phyloP scores from a whole-genome alignment of 1,139 yeast genomes.

The Zygoascus meyerae region DNA sequence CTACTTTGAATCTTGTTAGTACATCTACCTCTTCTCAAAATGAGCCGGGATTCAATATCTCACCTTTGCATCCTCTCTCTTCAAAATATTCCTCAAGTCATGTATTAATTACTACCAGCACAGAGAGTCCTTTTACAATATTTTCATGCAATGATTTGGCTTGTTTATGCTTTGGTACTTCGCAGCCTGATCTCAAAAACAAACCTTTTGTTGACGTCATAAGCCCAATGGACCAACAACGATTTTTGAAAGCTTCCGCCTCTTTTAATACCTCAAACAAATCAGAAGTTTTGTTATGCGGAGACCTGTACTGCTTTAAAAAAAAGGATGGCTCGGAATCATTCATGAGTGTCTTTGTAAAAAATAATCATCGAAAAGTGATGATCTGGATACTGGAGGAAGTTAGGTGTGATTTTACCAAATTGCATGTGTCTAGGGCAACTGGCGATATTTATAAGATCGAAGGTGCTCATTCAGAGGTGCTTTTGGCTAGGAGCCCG shows the following conservation, averaged over 20 bases:
- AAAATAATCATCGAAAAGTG: slow-evolving; percentile 53
- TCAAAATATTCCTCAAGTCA: slow-evolving; percentile 28
- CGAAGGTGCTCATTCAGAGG: slow-evolving; percentile 19
- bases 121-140: slow-evolving; percentile 72
- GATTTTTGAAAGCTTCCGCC: slow-evolving; percentile 12
- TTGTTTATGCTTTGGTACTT: slow-evolving; percentile 78
- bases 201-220: slow-evolving; percentile 69
- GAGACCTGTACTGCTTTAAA: slow-evolving; percentile 47
- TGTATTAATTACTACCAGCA: slow-evolving; percentile 76
- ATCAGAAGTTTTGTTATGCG: slow-evolving; percentile 46
- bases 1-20: slow-evolving; percentile 19
- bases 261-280: not conserved
- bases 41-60: slow-evolving; percentile 15
- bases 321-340: slow-evolving; percentile 37
- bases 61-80: slow-evolving; percentile 28
- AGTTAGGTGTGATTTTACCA: slow-evolving; percentile 75
- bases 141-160: slow-evolving; percentile 88
- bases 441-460: slow-evolving; percentile 23
- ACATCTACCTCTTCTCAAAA: slow-evolving; percentile 5
- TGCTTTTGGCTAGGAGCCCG: slow-evolving; percentile 6
- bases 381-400: slow-evolving; percentile 85
- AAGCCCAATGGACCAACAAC: slow-evolving; percentile 52
- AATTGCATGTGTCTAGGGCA: slow-evolving; percentile 42
- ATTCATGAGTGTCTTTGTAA: slow-evolving; percentile 66
- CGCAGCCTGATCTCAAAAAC: slow-evolving; percentile 56